Base-by-base conservation (phyloP, 2,329 filamentous ascomycete genomes). In the Cladosporium colombiae region DNA sequence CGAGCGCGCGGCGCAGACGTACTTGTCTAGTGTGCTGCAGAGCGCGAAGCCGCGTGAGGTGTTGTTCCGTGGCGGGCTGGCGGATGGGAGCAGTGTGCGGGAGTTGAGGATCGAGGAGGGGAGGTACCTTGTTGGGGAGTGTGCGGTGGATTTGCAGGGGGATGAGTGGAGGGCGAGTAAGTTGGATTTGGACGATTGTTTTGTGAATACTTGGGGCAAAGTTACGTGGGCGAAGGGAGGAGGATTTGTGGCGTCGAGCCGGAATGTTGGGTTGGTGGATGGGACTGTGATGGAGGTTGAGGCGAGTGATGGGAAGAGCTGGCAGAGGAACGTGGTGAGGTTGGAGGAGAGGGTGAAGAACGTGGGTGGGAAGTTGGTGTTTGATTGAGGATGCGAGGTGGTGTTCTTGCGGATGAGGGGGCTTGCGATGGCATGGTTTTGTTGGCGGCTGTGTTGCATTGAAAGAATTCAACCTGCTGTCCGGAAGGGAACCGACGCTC, bases 1-100 rank as follows among this genome's bases (percentile, higher is more conserved):
- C 65, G 82, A 87, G 61, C 80, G 81, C 35, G 85, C 84, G 0
- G 77, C 79, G 62, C 72, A 80, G 67, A 73, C 77, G 2, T 88
- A 87, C 18, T 21, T 63, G 4, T 27, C 50, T 10, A 25, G 21
- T 7, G 61, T 50, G 10, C 14, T 29, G 23, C 40, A 35, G 35
- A 56, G 21, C 14, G 50, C 50, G 35, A 63, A 63, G 27, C 33
- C 35, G 11, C 35, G 61, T 2, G 16, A 16, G n/a, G 50, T 46
- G 49, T 8, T 44, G 18, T 63, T 63, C 50, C 33, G 61, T 10
- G 61, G 61, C 27, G 61, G 61, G 3, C 14, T 63, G 25, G 61
- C 49, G 14, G 61, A 63, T 27, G 35, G 11, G 4, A 14, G 21
- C 8, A 63, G 61, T 14, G 61, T 56, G 50, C 18, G 61, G 3